Percentiles rank a stretch among this genome's conserved stretches.
Evolutionary conservation across 495 filamentous ascomycete genomes (phyloP).

Genomic region (Podospora pseudocomata): DNA sequence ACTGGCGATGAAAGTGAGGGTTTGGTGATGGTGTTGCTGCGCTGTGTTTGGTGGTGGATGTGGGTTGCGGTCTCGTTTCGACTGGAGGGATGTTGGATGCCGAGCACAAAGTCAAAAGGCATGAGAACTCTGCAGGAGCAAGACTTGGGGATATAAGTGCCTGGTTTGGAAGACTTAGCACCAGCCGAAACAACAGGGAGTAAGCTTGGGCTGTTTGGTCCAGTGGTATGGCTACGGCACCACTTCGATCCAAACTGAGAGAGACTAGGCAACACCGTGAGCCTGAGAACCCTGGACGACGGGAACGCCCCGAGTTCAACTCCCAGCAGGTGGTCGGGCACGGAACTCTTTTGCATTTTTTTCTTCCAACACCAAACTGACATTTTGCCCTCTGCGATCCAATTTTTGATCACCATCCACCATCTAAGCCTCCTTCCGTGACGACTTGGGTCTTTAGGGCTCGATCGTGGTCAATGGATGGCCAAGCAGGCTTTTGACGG

Average conservation of each 20-base stretch:
- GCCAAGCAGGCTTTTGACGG: not conserved
- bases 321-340: no score
- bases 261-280: not conserved
- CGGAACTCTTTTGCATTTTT: not conserved
- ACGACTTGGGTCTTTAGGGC: not conserved
- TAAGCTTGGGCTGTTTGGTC: not conserved
- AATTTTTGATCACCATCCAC: not conserved
- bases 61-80: no score
- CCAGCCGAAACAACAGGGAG: not conserved
- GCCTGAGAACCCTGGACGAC: not conserved
- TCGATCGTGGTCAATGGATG: not conserved
- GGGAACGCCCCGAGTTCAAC: not conserved
- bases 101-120: not conserved
- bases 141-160: not conserved
- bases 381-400: not conserved
- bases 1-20: not conserved
- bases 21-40: not conserved
- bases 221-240: not conserved
- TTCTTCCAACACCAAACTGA: not conserved
- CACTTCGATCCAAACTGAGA: not conserved
- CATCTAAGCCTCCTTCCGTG: not conserved
- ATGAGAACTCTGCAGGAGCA: not conserved
- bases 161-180: not conserved
- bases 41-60: not conserved
- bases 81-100: not conserved